Percentiles rank a stretch among this genome's conserved stretches.
Evolutionary conservation across 2,329 filamentous ascomycete species (phyloP).

Genomic region (Eurotiales sp.): DNA sequence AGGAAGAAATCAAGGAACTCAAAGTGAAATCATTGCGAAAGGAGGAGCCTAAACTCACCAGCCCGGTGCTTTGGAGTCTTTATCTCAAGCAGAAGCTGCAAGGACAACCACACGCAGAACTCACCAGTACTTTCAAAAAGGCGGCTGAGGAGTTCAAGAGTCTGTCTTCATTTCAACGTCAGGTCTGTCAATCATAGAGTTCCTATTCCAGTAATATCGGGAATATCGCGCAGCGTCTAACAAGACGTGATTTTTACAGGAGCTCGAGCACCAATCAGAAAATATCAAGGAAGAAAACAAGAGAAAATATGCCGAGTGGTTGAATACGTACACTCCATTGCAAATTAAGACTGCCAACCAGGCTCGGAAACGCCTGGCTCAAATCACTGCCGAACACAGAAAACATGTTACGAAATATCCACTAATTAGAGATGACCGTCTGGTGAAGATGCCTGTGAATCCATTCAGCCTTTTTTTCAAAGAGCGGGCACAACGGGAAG

Average conservation of each 20-base stretch:
- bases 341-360: slow-evolving; percentile 58
- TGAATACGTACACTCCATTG: slow-evolving; percentile 52
- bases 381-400: slow-evolving; percentile 19
- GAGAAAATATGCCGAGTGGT: slow-evolving; percentile 50
- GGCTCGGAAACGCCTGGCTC: slow-evolving; percentile 46
- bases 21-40: slow-evolving; percentile 30
- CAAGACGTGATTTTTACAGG: not conserved
- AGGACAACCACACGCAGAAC: slow-evolving; percentile 8
- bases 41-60: slow-evolving; percentile 28
- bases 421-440: slow-evolving; percentile 52
- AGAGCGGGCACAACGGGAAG: slow-evolving; percentile 46
- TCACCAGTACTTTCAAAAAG: slow-evolving; percentile 20
- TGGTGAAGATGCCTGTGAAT: slow-evolving; percentile 41
- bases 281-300: slow-evolving; percentile 45
- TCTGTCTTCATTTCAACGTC: slow-evolving; percentile 15
- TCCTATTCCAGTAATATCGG: not conserved
- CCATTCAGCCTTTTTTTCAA: slow-evolving; percentile 43
- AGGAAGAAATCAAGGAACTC: slow-evolving; percentile 29
- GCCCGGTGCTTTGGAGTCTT: slow-evolving; percentile 24
- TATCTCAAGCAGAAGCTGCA: slow-evolving; percentile 23
- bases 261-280: slow-evolving; percentile 54
- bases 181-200: slow-evolving; percentile 13
- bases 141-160: slow-evolving; percentile 17
- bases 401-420: slow-evolving; percentile 12
- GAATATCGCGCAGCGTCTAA: not conserved